Percentiles rank a stretch among this genome's conserved stretches.
Conservation (phyloP, 768 basidiomycete species). For the Mycena venus region DNA sequence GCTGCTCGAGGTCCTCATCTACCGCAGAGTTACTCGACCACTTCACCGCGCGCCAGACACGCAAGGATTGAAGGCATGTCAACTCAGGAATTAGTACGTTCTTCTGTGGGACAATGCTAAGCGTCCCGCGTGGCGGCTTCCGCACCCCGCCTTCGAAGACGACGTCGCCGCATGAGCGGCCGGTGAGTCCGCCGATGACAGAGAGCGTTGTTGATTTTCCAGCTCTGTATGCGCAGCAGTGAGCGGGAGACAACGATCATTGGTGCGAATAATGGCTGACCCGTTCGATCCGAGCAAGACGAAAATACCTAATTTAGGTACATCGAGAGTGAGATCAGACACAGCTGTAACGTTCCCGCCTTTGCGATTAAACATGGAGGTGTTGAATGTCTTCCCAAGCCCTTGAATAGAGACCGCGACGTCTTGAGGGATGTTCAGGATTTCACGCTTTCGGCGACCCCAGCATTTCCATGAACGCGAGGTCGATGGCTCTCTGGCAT, state of each 20-base stretch:
- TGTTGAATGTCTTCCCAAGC: conserved; percentile 70
- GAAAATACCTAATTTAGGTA: conserved; percentile 83
- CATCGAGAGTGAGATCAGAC: conserved; percentile 72
- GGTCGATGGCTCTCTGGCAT: conserved; percentile 57
- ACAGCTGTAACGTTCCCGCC: conserved; percentile 72
- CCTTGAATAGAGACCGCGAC: conserved; percentile 74
- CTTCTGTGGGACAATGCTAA: conserved; percentile 83
- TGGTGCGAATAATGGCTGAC: conserved; percentile 44
- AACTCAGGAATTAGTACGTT: conserved; percentile 87
- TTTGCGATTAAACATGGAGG: conserved; percentile 60
- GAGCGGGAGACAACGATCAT: neutral
- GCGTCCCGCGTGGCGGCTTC: conserved; percentile 70
- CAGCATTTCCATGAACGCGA: conserved; percentile 52
- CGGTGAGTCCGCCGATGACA: conserved; percentile 73
- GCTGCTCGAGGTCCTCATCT: conserved; percentile 72
- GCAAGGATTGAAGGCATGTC: conserved; percentile 78
- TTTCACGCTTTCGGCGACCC: conserved; percentile 40
- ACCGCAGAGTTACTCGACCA: conserved; percentile 58
- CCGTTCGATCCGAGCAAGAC: conserved; percentile 83
- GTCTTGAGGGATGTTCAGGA: conserved; percentile 48
- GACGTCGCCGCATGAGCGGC: conserved; percentile 70
- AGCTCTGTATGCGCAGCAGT: conserved; percentile 58
- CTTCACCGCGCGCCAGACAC: conserved; percentile 82
- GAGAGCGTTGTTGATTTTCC: conserved; percentile 84
- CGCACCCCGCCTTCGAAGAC: conserved; percentile 65